These are phyloP conservation scores for Cicer chorassanicum DNA, from an alignment of 306 rosid species.

Conservation along the genomic window DNA sequence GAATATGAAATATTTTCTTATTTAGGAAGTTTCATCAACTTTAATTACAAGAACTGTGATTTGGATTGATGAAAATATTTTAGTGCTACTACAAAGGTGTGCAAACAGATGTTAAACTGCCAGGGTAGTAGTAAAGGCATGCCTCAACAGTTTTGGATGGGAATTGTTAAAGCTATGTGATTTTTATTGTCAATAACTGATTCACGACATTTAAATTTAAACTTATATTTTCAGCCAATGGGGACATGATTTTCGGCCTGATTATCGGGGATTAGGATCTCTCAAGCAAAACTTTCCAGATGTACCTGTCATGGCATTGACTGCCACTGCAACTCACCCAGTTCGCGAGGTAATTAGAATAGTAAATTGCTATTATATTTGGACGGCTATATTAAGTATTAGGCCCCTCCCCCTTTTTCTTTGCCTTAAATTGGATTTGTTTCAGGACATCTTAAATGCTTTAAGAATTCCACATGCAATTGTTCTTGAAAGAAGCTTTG, in stretches of 20 bases:
- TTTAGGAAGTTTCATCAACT: neutral
- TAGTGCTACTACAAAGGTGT: neutral
- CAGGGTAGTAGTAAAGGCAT: slow-evolving; percentile 12
- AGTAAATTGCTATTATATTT: slow-evolving; percentile 3
- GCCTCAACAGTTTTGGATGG: slow-evolving; percentile 9
- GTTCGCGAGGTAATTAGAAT: slow-evolving; percentile 72
- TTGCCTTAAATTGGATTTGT: slow-evolving; percentile 33
- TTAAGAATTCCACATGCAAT: slow-evolving; percentile 83
- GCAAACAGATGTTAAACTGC: slow-evolving; percentile 33
- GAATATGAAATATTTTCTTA: slow-evolving; percentile 29
- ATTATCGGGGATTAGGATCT: slow-evolving; percentile 85
- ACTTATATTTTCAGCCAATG: slow-evolving; percentile 73
- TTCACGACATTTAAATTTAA: slow-evolving; percentile 23
- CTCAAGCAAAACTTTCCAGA: slow-evolving; percentile 79
- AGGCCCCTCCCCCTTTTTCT: neutral
- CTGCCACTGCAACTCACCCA: slow-evolving; percentile 93
- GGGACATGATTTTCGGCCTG: slow-evolving; percentile 99
- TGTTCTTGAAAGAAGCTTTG: slow-evolving; percentile 95
- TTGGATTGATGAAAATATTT: slow-evolving; percentile 12
- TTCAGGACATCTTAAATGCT: slow-evolving; percentile 85
- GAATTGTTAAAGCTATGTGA: slow-evolving; percentile 32
- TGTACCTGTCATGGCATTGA: slow-evolving; percentile 95
- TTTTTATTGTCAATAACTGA: slow-evolving; percentile 35
- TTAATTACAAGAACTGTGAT: slow-evolving; percentile 17
- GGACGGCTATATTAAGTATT: slow-evolving; percentile 16